phyloP scores from a whole-genome alignment of 257 asterid species.

The Thymus mandschuricus region DNA sequence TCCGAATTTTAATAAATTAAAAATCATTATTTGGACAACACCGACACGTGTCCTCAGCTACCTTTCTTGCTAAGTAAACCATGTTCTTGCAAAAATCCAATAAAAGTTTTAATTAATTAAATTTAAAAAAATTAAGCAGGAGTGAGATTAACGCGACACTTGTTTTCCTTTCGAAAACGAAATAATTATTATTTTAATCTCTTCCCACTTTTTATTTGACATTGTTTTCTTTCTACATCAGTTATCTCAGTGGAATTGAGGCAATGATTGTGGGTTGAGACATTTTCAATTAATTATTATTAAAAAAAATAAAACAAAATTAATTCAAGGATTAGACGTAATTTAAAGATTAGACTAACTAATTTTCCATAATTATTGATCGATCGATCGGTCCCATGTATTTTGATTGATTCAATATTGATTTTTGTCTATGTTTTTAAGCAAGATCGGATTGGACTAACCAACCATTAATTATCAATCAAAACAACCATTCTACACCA shows the following conservation, averaged over 20 bases:
- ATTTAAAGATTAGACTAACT: background rate
- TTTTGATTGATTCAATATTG: background rate
- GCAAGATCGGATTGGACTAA: background rate
- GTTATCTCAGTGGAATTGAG: conserved; percentile 10
- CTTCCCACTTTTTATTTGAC: background rate
- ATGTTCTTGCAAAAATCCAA: conserved; percentile 2
- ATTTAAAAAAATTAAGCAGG: background rate
- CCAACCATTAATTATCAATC: background rate
- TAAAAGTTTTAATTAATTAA: conserved; percentile 1
- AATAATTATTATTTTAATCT: conserved; percentile 20
- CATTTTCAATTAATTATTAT: background rate
- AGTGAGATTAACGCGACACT: conserved; percentile 29
- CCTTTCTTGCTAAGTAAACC: conserved; percentile 46
- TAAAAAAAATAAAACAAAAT: background rate
- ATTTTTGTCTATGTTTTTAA: background rate
- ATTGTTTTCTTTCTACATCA: conserved; percentile 24
- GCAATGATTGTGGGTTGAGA: conserved; percentile 4
- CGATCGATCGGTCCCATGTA: background rate
- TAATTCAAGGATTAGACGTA: background rate
- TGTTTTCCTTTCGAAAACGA: conserved; percentile 27
- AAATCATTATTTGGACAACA: conserved; percentile 9
- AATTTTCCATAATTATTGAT: background rate
- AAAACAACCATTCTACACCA: background rate
- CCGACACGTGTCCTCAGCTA: conserved; percentile 31
- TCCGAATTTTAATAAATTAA: too few species aligned